phyloP scores from a whole-genome alignment of 1,139 yeast genomes.

The Pichia sorboxylosa region DNA sequence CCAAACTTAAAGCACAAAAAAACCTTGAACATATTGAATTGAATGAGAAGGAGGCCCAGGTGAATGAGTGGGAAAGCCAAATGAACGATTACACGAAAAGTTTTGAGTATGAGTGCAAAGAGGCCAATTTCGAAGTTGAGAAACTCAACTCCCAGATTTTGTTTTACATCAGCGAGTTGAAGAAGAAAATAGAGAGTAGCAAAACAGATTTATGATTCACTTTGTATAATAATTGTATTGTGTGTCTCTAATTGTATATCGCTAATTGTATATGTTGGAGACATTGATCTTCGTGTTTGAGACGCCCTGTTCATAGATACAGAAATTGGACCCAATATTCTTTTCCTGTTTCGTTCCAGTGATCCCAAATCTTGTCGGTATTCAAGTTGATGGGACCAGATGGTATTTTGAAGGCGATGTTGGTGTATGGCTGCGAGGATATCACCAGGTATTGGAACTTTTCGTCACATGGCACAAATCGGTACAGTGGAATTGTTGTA shows the following conservation, averaged over 20 bases:
- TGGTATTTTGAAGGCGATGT: conserved; percentile 60
- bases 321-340: conserved; percentile 62
- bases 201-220: conserved; percentile 3
- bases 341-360: conserved; percentile 57
- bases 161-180: conserved; percentile 38
- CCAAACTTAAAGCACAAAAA: conserved; percentile 38
- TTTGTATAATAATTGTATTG: too few species aligned
- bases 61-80: conserved; percentile 35
- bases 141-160: conserved; percentile 43
- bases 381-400: conserved; percentile 42
- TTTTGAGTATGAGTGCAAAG: conserved; percentile 43
- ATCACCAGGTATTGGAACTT: conserved; percentile 56
- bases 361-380: conserved; percentile 48
- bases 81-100: conserved; percentile 33
- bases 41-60: conserved; percentile 35
- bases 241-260: too few species aligned
- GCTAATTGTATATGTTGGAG: too few species aligned
- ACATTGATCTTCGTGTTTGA: too few species aligned
- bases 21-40: conserved; percentile 42
- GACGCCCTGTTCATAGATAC: too few species aligned
- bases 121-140: conserved; percentile 42
- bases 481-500: conserved; percentile 42
- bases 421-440: conserved; percentile 79
- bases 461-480: conserved; percentile 39
- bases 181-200: conserved; percentile 24